A percentile compares a stretch with the other conserved stretches of the same genome.
Conservation (phyloP, 2,329 filamentous ascomycete species). For the Alternaria sp. region DNA sequence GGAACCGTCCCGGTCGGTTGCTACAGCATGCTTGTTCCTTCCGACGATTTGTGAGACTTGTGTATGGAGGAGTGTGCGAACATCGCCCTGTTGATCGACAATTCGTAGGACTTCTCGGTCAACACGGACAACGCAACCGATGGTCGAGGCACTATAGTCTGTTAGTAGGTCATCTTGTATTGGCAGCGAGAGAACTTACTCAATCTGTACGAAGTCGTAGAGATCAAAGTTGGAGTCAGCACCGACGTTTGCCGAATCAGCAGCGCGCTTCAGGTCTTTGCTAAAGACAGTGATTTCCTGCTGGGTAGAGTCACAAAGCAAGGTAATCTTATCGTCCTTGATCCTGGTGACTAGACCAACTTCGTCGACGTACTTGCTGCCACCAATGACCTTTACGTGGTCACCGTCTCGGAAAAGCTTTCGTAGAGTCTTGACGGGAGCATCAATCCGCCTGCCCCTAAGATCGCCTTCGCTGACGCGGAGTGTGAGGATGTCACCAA, state of each 20-base stretch:
- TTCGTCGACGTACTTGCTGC: constrained; percentile 92
- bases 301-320: constrained; percentile 92
- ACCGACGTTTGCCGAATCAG: constrained; percentile 87
- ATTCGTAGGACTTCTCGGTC: constrained; percentile 92
- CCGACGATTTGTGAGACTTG: constrained; percentile 91
- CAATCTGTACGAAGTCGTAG: constrained; percentile 92
- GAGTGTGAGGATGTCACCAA: constrained; percentile 91
- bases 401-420: constrained; percentile 95
- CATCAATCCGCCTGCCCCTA: constrained; percentile 85
- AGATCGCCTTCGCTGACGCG: constrained; percentile 84
- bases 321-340: constrained; percentile 87
- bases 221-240: constrained; percentile 89
- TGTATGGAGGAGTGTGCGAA: constrained; percentile 84
- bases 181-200: constrained; percentile 60
- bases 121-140: constrained; percentile 93
- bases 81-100: constrained; percentile 87
- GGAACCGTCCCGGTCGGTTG: constrained; percentile 90
- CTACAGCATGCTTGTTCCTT: constrained; percentile 82
- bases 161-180: constrained; percentile 18
- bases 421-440: constrained; percentile 88
- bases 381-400: constrained; percentile 98
- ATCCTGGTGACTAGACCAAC: constrained; percentile 97
- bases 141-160: constrained; percentile 73
- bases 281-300: constrained; percentile 97
- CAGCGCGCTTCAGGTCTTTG: constrained; percentile 92